A percentile compares a stretch with the other conserved stretches of the same genome.
Conservation (phyloP, 352 stramenopile genomes). For the Phytophthora vignae region DNA sequence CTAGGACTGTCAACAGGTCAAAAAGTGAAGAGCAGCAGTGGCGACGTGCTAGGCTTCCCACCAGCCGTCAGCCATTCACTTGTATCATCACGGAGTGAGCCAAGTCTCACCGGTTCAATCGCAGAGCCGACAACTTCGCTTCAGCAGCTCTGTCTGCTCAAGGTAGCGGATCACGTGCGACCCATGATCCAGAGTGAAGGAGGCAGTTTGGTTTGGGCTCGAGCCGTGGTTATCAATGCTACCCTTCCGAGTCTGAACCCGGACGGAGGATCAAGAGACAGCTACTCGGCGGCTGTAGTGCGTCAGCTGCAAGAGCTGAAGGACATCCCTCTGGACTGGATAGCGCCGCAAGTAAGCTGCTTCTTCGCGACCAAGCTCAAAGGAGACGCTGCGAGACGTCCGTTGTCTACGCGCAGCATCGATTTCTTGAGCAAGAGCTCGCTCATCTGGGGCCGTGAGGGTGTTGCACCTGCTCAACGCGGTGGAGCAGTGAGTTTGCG, state of each 20-base stretch:
- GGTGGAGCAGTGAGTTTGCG: constrained; percentile 59
- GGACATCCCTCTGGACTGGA: constrained; percentile 64
- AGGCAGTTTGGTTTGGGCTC: constrained; percentile 73
- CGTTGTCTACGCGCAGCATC: constrained; percentile 76
- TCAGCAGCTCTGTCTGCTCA: constrained; percentile 59
- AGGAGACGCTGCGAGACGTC: constrained; percentile 66
- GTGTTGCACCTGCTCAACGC: constrained; percentile 44
- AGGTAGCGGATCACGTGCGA: constrained; percentile 63
- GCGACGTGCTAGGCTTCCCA: neutral
- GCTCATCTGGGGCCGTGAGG: constrained; percentile 63
- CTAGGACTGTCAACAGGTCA: constrained; percentile 3
- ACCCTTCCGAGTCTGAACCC: constrained; percentile 13
- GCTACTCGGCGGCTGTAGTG: constrained; percentile 40
- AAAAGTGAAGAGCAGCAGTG: neutral
- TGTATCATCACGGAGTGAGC: constrained; percentile 47
- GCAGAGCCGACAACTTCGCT: constrained; percentile 38
- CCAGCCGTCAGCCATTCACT: constrained; percentile 11
- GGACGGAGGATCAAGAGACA: constrained; percentile 12
- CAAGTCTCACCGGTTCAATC: constrained; percentile 35
- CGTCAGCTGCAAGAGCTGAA: constrained; percentile 50
- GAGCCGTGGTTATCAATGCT: constrained; percentile 61
- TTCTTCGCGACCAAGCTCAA: constrained; percentile 85
- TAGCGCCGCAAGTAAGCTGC: constrained; percentile 73
- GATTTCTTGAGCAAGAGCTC: constrained; percentile 82
- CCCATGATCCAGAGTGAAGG: constrained; percentile 49